Evolutionary conservation across 1,139 yeast species (phyloP), one percentile per base, ranked within the genome.

Genomic region (Lodderomyces beijingensis): DNA sequence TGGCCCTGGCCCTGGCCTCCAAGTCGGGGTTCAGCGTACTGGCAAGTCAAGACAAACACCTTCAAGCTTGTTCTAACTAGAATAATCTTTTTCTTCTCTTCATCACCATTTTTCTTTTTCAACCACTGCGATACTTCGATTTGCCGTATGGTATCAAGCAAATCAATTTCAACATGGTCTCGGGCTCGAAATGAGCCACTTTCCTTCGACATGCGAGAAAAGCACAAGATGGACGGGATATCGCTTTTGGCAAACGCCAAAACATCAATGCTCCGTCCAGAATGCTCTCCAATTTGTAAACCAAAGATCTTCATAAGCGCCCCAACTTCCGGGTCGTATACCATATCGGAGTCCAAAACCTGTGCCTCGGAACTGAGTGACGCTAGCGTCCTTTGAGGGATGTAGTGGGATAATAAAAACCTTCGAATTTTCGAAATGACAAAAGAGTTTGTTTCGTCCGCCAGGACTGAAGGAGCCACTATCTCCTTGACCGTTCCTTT

Each of bases 271-370:
- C 21, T 19, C 10, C 10, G 21, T 8, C 21, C 10, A 10, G 9
- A 8, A 10, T 19, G 7, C n/a, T n/a, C n/a, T n/a, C n/a, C n/a
- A n/a, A n/a, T n/a, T 19, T 10, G 7, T 10, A 19, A 19, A 19
- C 10, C 46, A 34, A 58, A 56, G 8, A 12, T 16, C 19, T 31
- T 36, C 5, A 36, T 53, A 38, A 55, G 25, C 4, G 47, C 36
- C 0, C 69, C 67, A 32, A 44, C 44, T 0, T 60, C 53, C 0
- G 76, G 73, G 41, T 70, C 74, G 39, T 57, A 65, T 2, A 66
- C 60, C 11, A 49, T 39, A 3, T 45, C 32, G 2, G 67, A 59
- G 0, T 47, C 40, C 13, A 60, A 39, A 1, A 51, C 35, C 11
- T 44, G 45, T 10, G 65, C 50, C 27, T 58, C 63, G 7, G 44